phyloP scores from a whole-genome alignment of 1,284 basidiomycete species.

The Ustilago sp. region DNA sequence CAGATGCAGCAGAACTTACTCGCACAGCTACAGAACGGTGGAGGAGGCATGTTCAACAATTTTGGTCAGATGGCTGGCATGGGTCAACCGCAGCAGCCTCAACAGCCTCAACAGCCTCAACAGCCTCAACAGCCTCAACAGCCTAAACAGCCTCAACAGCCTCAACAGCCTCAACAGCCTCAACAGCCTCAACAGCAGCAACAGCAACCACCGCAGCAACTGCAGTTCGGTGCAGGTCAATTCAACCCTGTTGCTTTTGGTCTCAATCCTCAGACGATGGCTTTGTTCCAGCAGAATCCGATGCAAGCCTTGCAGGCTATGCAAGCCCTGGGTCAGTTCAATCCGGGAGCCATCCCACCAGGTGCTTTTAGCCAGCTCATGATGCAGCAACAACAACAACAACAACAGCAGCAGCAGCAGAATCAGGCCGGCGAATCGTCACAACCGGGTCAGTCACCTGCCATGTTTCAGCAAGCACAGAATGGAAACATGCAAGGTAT shows the following conservation, averaged over 20 bases:
- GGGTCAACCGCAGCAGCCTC: constrained; percentile 35
- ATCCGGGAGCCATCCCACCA: constrained; percentile 38
- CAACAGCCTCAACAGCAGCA: constrained; percentile 15
- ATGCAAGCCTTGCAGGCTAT: constrained; percentile 55
- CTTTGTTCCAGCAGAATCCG: constrained; percentile 45
- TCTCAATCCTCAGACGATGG: constrained; percentile 46
- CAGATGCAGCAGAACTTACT: constrained; percentile 42
- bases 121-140: constrained; percentile 2
- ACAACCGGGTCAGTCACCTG: constrained; percentile 26
- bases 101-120: not conserved
- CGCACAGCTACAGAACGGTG: constrained; percentile 43
- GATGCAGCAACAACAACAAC: constrained; percentile 46
- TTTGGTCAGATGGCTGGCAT: constrained; percentile 42
- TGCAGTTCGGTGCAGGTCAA: constrained; percentile 28
- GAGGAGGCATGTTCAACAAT: constrained; percentile 39
- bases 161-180: too few relatives aligned
- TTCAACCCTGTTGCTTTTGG: constrained; percentile 43
- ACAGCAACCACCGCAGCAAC: constrained; percentile 26
- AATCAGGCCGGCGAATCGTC: constrained; percentile 23
- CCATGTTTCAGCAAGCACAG: constrained; percentile 38
- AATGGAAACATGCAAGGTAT: constrained; percentile 37
- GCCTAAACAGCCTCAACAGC: constrained; percentile 32
- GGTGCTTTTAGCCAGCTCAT: constrained; percentile 46
- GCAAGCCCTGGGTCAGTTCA: constrained; percentile 47
- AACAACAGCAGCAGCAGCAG: constrained; percentile 35